These are phyloP conservation scores for Hymenoscyphus albidus DNA, from an alignment of 2,329 filamentous ascomycete species.

Conservation along the genomic window DNA sequence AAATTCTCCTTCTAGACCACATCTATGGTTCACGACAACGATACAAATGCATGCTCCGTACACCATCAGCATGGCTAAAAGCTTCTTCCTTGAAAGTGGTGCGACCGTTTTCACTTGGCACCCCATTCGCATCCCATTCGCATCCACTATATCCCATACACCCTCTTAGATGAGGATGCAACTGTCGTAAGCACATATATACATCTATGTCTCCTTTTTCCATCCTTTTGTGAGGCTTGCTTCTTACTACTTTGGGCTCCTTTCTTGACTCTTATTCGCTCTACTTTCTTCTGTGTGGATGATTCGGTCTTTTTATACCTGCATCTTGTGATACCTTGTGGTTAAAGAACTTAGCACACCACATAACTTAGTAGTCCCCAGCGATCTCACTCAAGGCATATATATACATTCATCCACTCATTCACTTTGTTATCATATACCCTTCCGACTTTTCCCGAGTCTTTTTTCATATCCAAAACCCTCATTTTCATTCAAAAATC, in stretches of 20 bases:
- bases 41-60: not conserved
- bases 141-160: not conserved
- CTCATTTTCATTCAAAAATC: not conserved
- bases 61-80: conserved; percentile 6
- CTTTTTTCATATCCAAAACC: not conserved
- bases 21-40: not conserved
- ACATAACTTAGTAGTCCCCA: not conserved
- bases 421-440: not conserved
- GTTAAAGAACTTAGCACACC: not conserved
- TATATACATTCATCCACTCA: too few species aligned
- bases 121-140: too few species aligned
- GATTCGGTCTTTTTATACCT: not conserved
- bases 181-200: not conserved
- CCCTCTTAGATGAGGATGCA: not conserved
- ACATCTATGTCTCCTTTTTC: not conserved
- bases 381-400: not conserved
- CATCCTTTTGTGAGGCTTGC: not conserved
- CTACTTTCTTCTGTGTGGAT: not conserved
- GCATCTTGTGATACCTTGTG: conserved; percentile 2
- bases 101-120: not conserved
- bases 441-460: not conserved
- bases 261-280: not conserved
- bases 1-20: conserved; percentile 9
- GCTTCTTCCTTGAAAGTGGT: conserved; percentile 1
- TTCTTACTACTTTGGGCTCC: not conserved